Conservation (phyloP, 1,284 basidiomycete species). For the Acaromyces ingoldii region DNA sequence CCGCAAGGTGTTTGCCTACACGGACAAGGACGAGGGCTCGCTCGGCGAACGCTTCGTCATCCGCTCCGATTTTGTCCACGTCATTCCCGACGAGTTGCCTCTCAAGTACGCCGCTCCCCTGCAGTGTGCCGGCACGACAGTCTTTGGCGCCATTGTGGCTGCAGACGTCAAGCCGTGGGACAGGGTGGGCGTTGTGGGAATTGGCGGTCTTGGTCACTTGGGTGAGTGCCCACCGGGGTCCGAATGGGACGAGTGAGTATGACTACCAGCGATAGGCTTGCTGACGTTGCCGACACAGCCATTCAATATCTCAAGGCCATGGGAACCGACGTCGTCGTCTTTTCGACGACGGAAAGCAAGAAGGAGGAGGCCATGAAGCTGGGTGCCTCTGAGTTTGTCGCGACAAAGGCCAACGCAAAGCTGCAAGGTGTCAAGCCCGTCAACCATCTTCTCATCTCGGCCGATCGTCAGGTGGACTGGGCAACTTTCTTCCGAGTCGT, state of each 20-base stretch:
- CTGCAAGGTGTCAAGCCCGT: conserved; percentile 39
- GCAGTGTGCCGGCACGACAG: conserved; percentile 36
- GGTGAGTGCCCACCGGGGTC: no score
- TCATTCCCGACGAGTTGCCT: conserved; percentile 36
- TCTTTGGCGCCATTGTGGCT: conserved; percentile 28
- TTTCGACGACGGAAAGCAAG: conserved; percentile 31
- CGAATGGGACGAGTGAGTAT: not conserved
- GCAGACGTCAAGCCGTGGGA: conserved; percentile 16
- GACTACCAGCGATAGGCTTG: not conserved
- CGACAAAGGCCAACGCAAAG: conserved; percentile 36
- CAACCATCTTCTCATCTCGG: conserved; percentile 36
- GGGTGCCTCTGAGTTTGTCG: conserved; percentile 38
- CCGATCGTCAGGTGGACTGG: conserved; percentile 45
- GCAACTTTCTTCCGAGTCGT: conserved; percentile 34
- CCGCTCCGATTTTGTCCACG: conserved; percentile 35
- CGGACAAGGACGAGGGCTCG: conserved; percentile 36
- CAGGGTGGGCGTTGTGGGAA: conserved; percentile 31
- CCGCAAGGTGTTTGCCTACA: conserved; percentile 31
- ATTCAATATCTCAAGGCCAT: conserved; percentile 33
- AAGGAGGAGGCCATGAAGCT: conserved; percentile 35
- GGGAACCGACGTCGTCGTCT: conserved; percentile 36
- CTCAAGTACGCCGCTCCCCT: conserved; percentile 38
- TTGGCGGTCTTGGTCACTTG: conserved; percentile 22
- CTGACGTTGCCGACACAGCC: conserved; percentile 18
- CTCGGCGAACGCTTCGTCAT: conserved; percentile 46